Base-by-base conservation (phyloP, 805 yeast species). In the Metschnikowia borealis region DNA sequence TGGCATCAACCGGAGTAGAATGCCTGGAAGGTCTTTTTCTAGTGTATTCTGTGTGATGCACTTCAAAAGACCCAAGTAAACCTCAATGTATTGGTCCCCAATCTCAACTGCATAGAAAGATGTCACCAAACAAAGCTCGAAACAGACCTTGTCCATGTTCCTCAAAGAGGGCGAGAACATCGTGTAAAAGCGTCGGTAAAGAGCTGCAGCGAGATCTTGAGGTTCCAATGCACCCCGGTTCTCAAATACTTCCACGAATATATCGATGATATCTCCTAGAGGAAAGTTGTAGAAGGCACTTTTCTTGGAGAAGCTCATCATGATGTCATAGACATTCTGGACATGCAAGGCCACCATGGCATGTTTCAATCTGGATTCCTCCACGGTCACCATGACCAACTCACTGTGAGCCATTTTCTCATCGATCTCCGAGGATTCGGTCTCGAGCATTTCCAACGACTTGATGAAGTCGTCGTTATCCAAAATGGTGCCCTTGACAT, bases 371-470 rank as follows among this genome's bases (percentile, higher is more conserved):
- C 82, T 66, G 1, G 79, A 71, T 2, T 61, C 61, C 5, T 82
- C 83, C 14, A 88, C 80, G 3, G 77, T 72, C 1, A 56, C 64
- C 73, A 89, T 78, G 3, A 89, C 79, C 6, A 60, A 59, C 2
- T 71, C 70, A 0, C 91, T 80, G 48, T 83, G 84, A 1, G 54
- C 57, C 51, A 87, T 73, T 60, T 84, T 83, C 1, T 49, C 49
- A 35, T 79, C 77, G 14, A 89, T 76, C 15, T 75, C 74, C 0
- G 54, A 56, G 0, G 95, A 72, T 56, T 90, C 90, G 0, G 62
- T 52, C 61, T 92, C 91, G 46, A 92, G 66, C 0, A 59, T 63
- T 57, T 87, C 94, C 44, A 91, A 69, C 1, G 85, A 80, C 5
- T 72, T 66, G 15, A 87, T 62, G 2, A 90, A 66, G 0, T 68